Evolutionary conservation across 768 basidiomycete species (phyloP), one percentile per base, ranked within the genome.

Genomic region (Mycena venus): DNA sequence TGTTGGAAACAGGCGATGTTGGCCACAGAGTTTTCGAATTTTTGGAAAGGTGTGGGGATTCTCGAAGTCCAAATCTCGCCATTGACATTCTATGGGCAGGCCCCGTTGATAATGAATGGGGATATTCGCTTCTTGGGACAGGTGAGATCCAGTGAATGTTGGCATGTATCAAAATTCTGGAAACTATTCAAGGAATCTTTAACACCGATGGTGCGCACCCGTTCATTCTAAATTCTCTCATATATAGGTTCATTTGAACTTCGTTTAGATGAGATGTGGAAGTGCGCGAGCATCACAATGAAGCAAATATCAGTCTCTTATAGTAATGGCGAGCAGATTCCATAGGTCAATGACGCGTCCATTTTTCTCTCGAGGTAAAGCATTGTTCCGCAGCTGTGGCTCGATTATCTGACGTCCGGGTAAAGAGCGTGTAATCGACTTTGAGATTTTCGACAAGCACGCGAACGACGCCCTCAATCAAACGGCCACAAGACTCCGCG

Each of bases 341-440:
- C 86, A 88, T 71, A 83, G 88, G 40, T 80, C 79, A 2, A 86
- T 87, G 82, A 86, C 87, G 0, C 83, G 87, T 9, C 87, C 87
- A 5, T 88, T 86, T 79, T 88, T 88, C 70, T 82, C 74, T 61
- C 79, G 77, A 10, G 86, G 72, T 67, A 21, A 1, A 25, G 23
- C 29, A 29, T 19, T 19, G 10, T 17, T 11, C 6, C 6, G n/a
- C 0, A n/a, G n/a, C n/a, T n/a, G 5, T 15, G 27, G 5, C 31
- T 60, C 14, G n/a, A 49, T 12, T 3, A 23, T 21, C 49, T 34
- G 47, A 36, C n/a, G 7, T 38, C 5, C 4, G 15, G 14, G 25
- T n/a, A 14, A n/a, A 72, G 74, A 86, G 40, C 76, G 83, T 25
- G 86, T 88, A 61, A 82, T 81, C 72, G 80, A 87, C 72, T 88